These are phyloP conservation scores for Raffaelea arxii DNA, from an alignment of 2,329 filamentous ascomycete genomes.

Conservation along the genomic window DNA sequence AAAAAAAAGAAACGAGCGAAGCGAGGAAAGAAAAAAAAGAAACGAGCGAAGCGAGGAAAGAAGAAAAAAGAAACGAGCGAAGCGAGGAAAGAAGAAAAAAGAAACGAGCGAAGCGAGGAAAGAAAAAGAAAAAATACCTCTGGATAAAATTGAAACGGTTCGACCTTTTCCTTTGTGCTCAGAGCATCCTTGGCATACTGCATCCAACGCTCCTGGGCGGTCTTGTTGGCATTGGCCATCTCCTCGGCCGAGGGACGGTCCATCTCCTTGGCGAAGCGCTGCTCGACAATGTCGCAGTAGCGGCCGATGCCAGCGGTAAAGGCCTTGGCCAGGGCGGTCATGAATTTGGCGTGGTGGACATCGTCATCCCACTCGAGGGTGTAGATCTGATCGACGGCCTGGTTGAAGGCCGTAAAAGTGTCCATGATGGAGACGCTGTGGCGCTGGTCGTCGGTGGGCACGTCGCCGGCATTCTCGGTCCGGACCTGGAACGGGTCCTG, in stretches of 20 bases:
- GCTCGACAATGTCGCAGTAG: conserved; percentile 88
- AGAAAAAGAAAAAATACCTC: conserved; percentile 48
- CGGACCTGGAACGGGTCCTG: conserved; percentile 79
- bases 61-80: neutral
- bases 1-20: conserved; percentile 14
- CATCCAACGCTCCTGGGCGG: conserved; percentile 85
- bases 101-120: neutral
- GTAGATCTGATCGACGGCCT: conserved; percentile 79
- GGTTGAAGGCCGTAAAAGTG: conserved; percentile 87
- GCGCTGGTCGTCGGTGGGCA: conserved; percentile 67
- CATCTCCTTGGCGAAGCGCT: conserved; percentile 83
- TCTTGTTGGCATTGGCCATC: conserved; percentile 64
- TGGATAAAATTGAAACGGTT: conserved; percentile 93
- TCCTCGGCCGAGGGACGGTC: conserved; percentile 84
- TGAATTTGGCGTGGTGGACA: conserved; percentile 89
- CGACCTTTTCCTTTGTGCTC: conserved; percentile 83
- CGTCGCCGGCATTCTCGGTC: conserved; percentile 49
- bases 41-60: neutral
- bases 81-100: neutral
- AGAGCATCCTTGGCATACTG: conserved; percentile 90
- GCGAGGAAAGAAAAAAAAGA: neutral
- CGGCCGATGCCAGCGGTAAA: conserved; percentile 73
- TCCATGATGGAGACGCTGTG: conserved; percentile 93
- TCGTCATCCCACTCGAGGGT: conserved; percentile 88
- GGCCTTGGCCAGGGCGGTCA: conserved; percentile 82